Percentiles rank a stretch among this genome's conserved stretches.
Conservation (phyloP, 257 asterid genomes). For the Thymus quinquecostatus region DNA sequence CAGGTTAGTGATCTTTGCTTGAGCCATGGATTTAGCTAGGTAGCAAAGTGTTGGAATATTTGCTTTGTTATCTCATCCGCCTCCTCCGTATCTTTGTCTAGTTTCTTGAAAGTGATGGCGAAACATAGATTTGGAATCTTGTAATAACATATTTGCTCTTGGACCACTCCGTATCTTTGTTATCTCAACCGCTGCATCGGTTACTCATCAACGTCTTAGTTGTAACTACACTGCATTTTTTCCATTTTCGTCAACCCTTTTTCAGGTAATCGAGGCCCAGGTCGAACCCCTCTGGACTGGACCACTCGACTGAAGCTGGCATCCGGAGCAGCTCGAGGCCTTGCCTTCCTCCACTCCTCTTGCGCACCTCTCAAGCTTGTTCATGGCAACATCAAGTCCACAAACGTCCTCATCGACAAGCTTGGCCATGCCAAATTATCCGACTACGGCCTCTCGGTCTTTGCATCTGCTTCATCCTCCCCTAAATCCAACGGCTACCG, state of each 20-base stretch:
- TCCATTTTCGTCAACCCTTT: not conserved
- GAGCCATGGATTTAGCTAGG: no score
- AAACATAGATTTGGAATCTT: not conserved
- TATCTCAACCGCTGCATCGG: not conserved
- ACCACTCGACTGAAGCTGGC: slow-evolving; percentile 76
- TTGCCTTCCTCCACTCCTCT: slow-evolving; percentile 70
- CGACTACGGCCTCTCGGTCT: slow-evolving; percentile 76
- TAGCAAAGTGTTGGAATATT: no score
- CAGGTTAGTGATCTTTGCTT: no score
- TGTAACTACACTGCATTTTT: slow-evolving; percentile 4
- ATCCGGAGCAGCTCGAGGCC: slow-evolving; percentile 82
- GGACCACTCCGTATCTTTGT: slow-evolving; percentile 27
- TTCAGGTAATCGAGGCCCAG: slow-evolving; percentile 94
- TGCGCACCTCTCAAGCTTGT: slow-evolving; percentile 67
- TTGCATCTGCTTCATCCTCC: slow-evolving; percentile 51
- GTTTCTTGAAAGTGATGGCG: slow-evolving; percentile 20
- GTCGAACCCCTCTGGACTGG: slow-evolving; percentile 97
- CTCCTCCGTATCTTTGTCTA: not conserved
- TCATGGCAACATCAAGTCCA: slow-evolving; percentile 92
- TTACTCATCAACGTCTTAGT: not conserved
- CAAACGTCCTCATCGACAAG: slow-evolving; percentile 77
- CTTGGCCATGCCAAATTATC: slow-evolving; percentile 66
- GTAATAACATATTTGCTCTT: slow-evolving; percentile 9
- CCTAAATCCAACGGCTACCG: slow-evolving; percentile 75
- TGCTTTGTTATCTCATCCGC: no score